Base-by-base conservation (phyloP, 1,139 yeast species). In the Pichia norvegensis region DNA sequence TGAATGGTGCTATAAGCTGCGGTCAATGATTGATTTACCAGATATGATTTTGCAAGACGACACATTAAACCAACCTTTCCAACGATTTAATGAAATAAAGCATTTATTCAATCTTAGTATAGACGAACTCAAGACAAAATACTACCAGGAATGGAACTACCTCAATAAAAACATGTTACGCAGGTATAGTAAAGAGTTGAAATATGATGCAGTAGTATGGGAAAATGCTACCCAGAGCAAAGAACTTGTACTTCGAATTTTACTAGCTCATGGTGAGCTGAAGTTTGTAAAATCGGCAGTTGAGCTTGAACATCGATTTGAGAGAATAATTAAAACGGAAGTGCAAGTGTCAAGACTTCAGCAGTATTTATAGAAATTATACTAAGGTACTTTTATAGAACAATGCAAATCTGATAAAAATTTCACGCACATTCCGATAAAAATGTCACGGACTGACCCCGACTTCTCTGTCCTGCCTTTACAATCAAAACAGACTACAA, bases 1-100 rank as follows among this genome's bases (percentile, higher is more conserved):
- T 29, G 62, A 60, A 45, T 61, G 65, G 63, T 57, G 60, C 38
- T 50, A 40, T 31, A 59, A 59, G 41, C 55, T 60, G 40, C 46
- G 52, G 21, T 57, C 56, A 27, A 57, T 57, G 59, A 44, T 59
- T 38, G 55, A 52, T 45, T 33, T 51, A 9, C 58, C 63, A 1
- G 57, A 58, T 10, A 54, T 52, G 45, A 53, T 53, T 11, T 9
- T 51, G 4, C 53, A 49, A 40, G 50, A 51, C 25, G 52, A 50
- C 9, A 52, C 54, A 2, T 46, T 58, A 17, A 46, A 43, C 5
- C 40, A 38, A 20, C 53, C 59, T n/a, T 57, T 57, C 33, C 54
- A 57, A 14, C 42, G 46, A 22, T 53, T 59, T 37, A 41, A 46
- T 16, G 40, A 42, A 21, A 52, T 59, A 7, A 50, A 52, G 27